Base-by-base conservation (phyloP, 148 eudicot species). In the Salicornia ramosissima region DNA sequence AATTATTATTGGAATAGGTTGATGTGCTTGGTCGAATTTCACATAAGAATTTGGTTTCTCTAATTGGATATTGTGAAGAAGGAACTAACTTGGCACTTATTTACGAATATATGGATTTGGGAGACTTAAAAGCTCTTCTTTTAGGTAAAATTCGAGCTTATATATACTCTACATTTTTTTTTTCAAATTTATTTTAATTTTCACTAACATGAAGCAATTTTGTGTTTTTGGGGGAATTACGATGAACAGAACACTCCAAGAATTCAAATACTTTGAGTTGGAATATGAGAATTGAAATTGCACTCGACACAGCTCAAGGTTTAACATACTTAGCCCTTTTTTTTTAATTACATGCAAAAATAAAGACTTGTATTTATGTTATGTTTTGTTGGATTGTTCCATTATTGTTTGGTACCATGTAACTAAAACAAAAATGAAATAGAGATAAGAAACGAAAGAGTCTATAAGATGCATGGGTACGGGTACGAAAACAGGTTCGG, bases 271-370 rank as follows among this genome's bases (percentile, higher is more conserved):
- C 62, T 49, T 73, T 80, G 72, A 67, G 67, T 55, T 83, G 86
- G 84, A 71, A 80, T 62, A 65, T 69, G 31, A 76, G 86, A 24
- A 75, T 83, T 50, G 71, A 56, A 30, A 80, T 83, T 22, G 68
- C 81, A 67, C 36, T 80, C 21, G 86, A 76, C 57, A 78, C 80
- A 25, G 82, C 84, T 68, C 78, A 78, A 68, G 86, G 86, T 83
- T 28, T 9, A 60, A 56, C 10, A 10, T 39, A 39, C n/a, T n/a
- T n/a, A n/a, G n/a, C n/a, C n/a, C n/a, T n/a, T n/a, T n/a, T n/a
- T n/a, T n/a, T n/a, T n/a, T n/a, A n/a, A n/a, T n/a, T n/a, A n/a
- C n/a, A n/a, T 39, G 10, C 6, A 10, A 39, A 10, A 4, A 39
- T 39, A 4, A 39, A 10, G 42, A 4, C 42, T 4, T 39, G 10